Conservation (phyloP, 2,329 filamentous ascomycete species). For the Seiridium cupressi region DNA sequence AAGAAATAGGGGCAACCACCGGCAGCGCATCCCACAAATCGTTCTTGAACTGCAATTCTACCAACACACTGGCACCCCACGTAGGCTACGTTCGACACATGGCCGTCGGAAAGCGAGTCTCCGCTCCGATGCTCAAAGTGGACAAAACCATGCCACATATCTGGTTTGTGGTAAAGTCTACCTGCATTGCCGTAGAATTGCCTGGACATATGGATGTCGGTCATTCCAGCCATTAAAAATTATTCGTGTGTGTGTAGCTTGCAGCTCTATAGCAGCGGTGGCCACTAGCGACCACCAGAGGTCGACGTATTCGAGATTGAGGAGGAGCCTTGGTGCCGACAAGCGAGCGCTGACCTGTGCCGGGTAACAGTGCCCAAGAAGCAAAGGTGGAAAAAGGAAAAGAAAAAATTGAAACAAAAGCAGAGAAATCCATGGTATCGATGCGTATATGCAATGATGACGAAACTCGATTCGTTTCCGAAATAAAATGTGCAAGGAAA, state of each 20-base stretch:
- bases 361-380: background rate
- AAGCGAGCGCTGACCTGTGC: background rate
- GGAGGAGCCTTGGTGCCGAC: background rate
- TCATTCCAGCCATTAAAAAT: background rate
- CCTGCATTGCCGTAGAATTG: background rate
- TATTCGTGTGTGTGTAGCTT: background rate
- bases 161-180: no score
- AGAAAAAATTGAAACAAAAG: background rate
- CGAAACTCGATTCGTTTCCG: background rate
- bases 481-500: conserved; percentile 3
- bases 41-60: background rate
- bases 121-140: no score
- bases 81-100: no score
- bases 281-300: background rate
- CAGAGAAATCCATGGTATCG: conserved; percentile 7
- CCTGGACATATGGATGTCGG: background rate
- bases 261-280: background rate
- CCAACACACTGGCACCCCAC: background rate
- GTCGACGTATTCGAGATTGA: background rate
- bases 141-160: no score
- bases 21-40: no score
- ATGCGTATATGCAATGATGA: conserved; percentile 9
- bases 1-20: background rate
- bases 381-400: background rate
- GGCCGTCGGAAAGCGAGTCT: no score